phyloP scores from a whole-genome alignment of 1,284 basidiomycete genomes.

The Boletus smithii region DNA sequence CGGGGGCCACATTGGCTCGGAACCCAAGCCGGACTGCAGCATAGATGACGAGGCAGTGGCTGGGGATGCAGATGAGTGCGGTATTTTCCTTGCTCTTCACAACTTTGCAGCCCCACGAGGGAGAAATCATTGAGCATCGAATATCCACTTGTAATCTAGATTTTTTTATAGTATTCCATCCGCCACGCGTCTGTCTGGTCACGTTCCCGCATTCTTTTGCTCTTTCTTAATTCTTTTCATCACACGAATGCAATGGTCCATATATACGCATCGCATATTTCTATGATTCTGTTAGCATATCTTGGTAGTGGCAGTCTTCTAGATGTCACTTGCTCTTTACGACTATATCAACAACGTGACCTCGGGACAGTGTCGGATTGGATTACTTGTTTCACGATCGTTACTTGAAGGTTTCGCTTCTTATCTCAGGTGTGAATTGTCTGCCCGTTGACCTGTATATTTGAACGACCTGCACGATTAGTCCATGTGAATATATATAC shows the following conservation, averaged over 20 bases:
- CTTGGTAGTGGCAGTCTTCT: constrained; percentile 1
- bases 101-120: constrained; percentile 11
- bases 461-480: constrained; percentile 4
- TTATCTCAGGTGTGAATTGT: background rate
- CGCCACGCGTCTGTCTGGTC: constrained; percentile 16
- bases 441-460: constrained; percentile 1
- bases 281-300: constrained; percentile 14
- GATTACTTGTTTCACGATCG: constrained; percentile 8
- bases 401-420: constrained; percentile 3
- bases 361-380: too few species aligned
- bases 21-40: constrained; percentile 63
- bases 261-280: constrained; percentile 18
- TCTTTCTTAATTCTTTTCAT: constrained; percentile 10
- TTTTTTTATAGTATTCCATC: constrained; percentile 30
- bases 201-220: constrained; percentile 17
- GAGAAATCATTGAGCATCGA: constrained; percentile 29
- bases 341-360: constrained; percentile 4
- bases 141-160: constrained; percentile 38
- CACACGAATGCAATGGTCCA: constrained; percentile 15
- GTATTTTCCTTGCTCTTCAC: constrained; percentile 22
- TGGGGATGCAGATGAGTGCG: constrained; percentile 22
- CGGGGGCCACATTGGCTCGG: constrained; percentile 73
- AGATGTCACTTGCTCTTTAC: constrained; percentile 6
- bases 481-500: constrained; percentile 3
- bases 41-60: constrained; percentile 21